Evolutionary conservation across 2,329 filamentous ascomycete genomes (phyloP), one percentile per base, ranked within the genome.

Genomic region (Pseudogymnoascus sp.): DNA sequence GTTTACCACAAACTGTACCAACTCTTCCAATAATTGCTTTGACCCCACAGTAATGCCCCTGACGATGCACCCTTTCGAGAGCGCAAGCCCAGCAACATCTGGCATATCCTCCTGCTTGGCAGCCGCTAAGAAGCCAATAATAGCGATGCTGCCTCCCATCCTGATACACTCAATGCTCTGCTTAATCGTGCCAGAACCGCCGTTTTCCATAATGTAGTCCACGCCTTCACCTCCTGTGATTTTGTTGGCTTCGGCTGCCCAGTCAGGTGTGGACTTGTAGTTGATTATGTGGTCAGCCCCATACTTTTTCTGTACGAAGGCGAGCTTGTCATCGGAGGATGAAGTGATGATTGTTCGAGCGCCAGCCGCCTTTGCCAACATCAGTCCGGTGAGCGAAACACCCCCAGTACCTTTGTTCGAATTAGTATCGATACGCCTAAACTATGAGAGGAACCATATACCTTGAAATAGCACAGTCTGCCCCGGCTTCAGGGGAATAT

Each of bases 181-280:
- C 3, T 76, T 70, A 66, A 89, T 78, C 0, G 86, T 88, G n/a
- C 77, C 79, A 0, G 83, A 77, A 0, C 87, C 87, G 11, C 84
- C 87, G n/a, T 89, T 81, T 68, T 90, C 87, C 40, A 88, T 70
- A 40, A 90, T 76, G 65, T 86, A 78, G 68, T 89, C 81, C 6
- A 87, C 82, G 11, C 87, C 87, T 1, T 68, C 69, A 1, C 77
- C 77, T 0, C 76, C 72, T 0, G 77, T 79, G 0, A 82, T 77
- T 0, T 79, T 81, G 8, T 80, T 71, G 8, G 85, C 85, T 29
- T 79, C 79, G 2, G 77, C 73, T n/a, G 86, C 83, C 86, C 86
- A 89, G 59, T 83, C 79, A 0, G 80, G 74, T 7, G 78, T 78
- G 0, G 72, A 77, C 63, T 79, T 82, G 72, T 89, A 89, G 73